Evolutionary conservation across 805 yeast species (phyloP), one percentile per base, ranked within the genome.

Genomic region (Lipomyces yamanashiensis): DNA sequence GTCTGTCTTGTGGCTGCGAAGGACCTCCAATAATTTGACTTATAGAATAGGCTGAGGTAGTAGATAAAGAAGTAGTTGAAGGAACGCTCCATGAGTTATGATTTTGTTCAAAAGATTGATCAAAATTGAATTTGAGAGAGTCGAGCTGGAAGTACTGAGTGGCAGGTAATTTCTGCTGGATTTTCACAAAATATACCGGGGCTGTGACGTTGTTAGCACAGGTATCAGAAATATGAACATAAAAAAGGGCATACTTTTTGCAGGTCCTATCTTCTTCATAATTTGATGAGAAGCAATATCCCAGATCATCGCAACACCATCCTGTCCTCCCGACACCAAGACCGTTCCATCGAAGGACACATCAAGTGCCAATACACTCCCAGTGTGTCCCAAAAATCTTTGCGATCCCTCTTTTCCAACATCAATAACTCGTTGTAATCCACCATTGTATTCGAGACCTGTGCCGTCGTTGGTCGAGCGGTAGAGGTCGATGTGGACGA

Each of bases 261-360:
- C 54, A 69, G 66, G 54, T 13, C 47, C 73, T 67, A 71, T 69
- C 36, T 70, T 70, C 17, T 72, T 65, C 19, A 72, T 61, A 17
- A 76, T 71, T 67, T 78, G 81, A 40, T 66, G 62, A 1, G 78
- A 72, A 1, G 77, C 74, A n/a, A 74, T 79, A 74, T 93, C 98
- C 70, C 87, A 82, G 0, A 87, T 80, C 47, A 83, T 82, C 1
- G 90, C 84, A 36, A 83, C 80, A 0, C 98, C 98, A n/a, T 70
- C 71, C 0, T 81, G 74, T 72, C 90, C 96, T 41, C 97, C 98
- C 6, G 91, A 84, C 2, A 88, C 77, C 6, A 92, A 71, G 43
- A 78, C 74, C 17, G 92, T 84, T 4, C 93, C 96, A 73, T 92
- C 98, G 71, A 88, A 77, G 6, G 92, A 85, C 1, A 89, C 75